Evolutionary conservation across 2,329 filamentous ascomycete genomes (phyloP), one percentile per base, ranked within the genome.

Genomic region (Xylariales sp.): DNA sequence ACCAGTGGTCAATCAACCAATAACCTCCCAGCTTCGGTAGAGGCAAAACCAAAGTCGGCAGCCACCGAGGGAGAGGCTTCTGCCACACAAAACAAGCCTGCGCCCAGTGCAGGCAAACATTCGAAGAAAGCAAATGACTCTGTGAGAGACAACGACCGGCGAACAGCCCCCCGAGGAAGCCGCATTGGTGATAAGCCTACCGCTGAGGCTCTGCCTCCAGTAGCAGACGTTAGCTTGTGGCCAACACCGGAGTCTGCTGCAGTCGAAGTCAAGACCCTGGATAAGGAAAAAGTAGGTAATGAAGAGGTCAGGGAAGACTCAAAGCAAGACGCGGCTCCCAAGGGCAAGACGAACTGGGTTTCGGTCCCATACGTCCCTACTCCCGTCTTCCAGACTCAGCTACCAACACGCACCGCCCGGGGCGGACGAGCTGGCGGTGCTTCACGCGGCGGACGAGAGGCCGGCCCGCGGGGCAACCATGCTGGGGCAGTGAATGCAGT

Each of bases 341-440:
- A 54, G 33, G 76, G 82, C 74, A 94, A 94, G 69, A 81, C 85
- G 52, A 87, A 89, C 54, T 97, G 93, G 91, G 81, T 87, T 41
- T 76, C 81, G 2, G 78, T 96, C 40, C 79, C 83, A 23, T 91
- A 90, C 54, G 88, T 87, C 11, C 91, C 89, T 7, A 84, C 80
- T 12, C 88, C 93, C 33, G 82, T 83, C 41, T 97, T 95, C 62
- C 85, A 88, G 58, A 96, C 93, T 1, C 88, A 85, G 19, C 61
- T 95, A 28, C 80, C 83, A 12, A 65, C 63, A 31, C 71, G 74
- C 44, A 64, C 65, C 38, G 58, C 69, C 21, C 76, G 76, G 19
- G 70, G 71, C 13, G 71, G 73, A 12, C 55, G 54, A 24, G 43
- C 46, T 23, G 51, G 51, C 25, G 50, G 53, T 32, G 23, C 24